These are phyloP conservation scores for Macadamia integrifolia DNA, from an alignment of 164 flowering plant species.

Conservation along the genomic window DNA sequence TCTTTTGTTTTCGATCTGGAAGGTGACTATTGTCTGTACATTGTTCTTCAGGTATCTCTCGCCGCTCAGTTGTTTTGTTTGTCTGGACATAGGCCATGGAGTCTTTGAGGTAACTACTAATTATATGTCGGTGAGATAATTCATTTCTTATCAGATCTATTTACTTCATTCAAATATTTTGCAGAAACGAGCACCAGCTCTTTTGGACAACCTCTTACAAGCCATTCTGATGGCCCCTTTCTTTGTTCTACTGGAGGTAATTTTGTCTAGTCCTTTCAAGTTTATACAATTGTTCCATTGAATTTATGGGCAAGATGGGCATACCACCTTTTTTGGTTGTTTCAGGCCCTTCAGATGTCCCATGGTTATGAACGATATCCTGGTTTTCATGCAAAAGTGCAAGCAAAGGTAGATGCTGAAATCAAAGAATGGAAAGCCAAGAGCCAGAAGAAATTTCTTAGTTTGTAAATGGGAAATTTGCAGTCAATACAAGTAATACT, in stretches of 20 bases:
- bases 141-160: neutral
- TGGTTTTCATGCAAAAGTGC: constrained; percentile 59
- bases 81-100: constrained; percentile 64
- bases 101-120: constrained; percentile 44
- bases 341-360: constrained; percentile 53
- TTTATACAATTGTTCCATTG: neutral
- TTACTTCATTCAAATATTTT: neutral
- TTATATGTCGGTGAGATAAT: neutral
- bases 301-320: neutral
- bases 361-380: constrained; percentile 82
- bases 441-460: constrained; percentile 44
- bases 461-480: neutral
- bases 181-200: constrained; percentile 65
- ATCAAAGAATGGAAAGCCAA: constrained; percentile 56
- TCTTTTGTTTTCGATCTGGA: neutral
- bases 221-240: constrained; percentile 69
- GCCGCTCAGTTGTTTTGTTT: constrained; percentile 53
- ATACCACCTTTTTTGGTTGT: constrained; percentile 6
- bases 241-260: constrained; percentile 62
- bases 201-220: constrained; percentile 54
- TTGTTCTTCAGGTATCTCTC: constrained; percentile 36
- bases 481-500: neutral
- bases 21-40: neutral
- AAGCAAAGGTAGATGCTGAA: constrained; percentile 43
- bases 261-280: neutral